These are phyloP conservation scores for Zygnema cylindricum DNA, from an alignment of 139 green algal species.

Conservation along the genomic window DNA sequence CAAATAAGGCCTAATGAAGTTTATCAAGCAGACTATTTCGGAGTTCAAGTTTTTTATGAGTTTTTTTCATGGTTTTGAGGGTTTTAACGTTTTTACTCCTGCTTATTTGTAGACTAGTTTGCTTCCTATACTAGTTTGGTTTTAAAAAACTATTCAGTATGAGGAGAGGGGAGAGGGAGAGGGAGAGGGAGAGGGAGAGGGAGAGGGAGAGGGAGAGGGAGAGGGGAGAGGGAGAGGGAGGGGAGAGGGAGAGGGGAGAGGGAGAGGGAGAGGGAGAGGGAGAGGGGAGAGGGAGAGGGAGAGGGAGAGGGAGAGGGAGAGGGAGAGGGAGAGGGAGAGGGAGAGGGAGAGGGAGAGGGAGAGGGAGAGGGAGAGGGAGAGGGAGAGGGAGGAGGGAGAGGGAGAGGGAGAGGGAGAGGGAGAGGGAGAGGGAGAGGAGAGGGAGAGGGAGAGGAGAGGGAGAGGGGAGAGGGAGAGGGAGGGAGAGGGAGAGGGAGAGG, in stretches of 20 bases:
- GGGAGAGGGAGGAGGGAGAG: not conserved
- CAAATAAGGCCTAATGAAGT: too few species aligned
- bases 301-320: too few species aligned
- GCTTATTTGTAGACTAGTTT: too few species aligned
- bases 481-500: not conserved
- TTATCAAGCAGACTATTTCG: too few species aligned
- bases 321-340: too few species aligned
- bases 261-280: not conserved
- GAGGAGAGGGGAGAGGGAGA: not conserved
- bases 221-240: not conserved
- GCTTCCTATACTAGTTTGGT: too few species aligned
- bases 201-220: not conserved
- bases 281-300: not conserved
- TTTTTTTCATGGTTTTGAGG: too few species aligned
- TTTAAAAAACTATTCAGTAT: too few species aligned
- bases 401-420: not conserved
- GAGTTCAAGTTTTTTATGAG: too few species aligned
- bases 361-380: not conserved
- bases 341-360: not conserved
- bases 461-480: not conserved
- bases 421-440: not conserved
- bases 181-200: not conserved
- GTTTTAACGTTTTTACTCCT: too few species aligned
- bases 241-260: not conserved
- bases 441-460: not conserved